Evolutionary conservation across 148 eudicot species (phyloP).

Genomic region (Fagopyrum esculentum): DNA sequence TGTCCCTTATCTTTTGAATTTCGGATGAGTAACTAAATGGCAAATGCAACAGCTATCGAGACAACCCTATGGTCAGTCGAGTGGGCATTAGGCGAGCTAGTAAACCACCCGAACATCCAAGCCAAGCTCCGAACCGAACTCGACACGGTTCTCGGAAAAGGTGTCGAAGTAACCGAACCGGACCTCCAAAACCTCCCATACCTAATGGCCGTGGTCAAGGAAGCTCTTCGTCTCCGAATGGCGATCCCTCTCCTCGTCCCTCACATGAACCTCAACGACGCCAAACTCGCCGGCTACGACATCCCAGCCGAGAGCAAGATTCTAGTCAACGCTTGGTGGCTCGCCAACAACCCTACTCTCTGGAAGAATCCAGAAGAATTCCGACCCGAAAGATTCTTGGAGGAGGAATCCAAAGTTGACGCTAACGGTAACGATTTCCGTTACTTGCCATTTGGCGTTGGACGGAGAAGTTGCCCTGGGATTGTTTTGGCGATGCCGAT

Average conservation of each 20-base stretch:
- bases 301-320: constrained; percentile 57
- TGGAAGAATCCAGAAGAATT: constrained; percentile 51
- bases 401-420: constrained; percentile 45
- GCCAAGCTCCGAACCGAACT: constrained; percentile 44
- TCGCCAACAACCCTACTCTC: constrained; percentile 56
- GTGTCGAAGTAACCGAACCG: constrained; percentile 35
- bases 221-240: constrained; percentile 45
- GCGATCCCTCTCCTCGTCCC: constrained; percentile 64
- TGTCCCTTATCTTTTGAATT: too few relatives aligned
- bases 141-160: constrained; percentile 24
- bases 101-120: constrained; percentile 56
- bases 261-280: constrained; percentile 70
- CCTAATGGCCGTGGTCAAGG: constrained; percentile 50
- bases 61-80: constrained; percentile 74
- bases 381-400: constrained; percentile 60
- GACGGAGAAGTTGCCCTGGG: constrained; percentile 74
- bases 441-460: constrained; percentile 61
- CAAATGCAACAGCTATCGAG: constrained; percentile 38
- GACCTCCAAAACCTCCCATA: constrained; percentile 40
- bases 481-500: constrained; percentile 66
- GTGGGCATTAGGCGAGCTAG: constrained; percentile 69
- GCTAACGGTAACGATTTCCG: constrained; percentile 54
- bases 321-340: constrained; percentile 76
- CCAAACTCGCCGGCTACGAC: constrained; percentile 48
- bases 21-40: too few relatives aligned